Evolutionary conservation across 352 stramenopile species (phyloP).

Genomic region (Globisporangium cystogenes): DNA sequence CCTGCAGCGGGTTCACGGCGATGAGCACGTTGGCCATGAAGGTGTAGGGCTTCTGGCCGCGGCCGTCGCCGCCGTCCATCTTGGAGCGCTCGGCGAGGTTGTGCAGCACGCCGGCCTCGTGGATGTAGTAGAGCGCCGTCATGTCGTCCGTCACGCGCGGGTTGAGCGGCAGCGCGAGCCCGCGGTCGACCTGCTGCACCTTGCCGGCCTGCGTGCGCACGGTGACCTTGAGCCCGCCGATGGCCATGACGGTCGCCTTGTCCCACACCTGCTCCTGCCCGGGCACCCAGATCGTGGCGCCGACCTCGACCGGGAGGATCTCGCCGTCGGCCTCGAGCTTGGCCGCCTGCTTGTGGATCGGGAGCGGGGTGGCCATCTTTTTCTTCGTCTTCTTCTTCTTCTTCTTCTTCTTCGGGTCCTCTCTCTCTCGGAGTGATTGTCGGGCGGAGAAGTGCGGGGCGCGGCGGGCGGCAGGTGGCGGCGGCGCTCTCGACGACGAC

Average conservation of each 20-base stretch:
- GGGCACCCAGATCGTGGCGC: slow-evolving; percentile 71
- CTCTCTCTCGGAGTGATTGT: neutral
- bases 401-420: neutral
- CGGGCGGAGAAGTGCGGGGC: no score
- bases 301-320: slow-evolving; percentile 68
- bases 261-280: slow-evolving; percentile 74
- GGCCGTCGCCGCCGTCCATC: slow-evolving; percentile 69
- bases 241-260: slow-evolving; percentile 75
- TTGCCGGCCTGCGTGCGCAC: slow-evolving; percentile 79
- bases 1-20: slow-evolving; percentile 87
- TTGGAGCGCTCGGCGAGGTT: slow-evolving; percentile 92
- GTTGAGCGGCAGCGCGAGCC: slow-evolving; percentile 66
- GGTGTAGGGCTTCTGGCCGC: slow-evolving; percentile 83
- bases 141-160: slow-evolving; percentile 89
- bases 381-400: neutral
- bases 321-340: slow-evolving; percentile 64
- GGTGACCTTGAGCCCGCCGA: slow-evolving; percentile 81
- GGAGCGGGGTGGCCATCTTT: slow-evolving; percentile 62
- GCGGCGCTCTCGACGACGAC: no score
- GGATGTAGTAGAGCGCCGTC: slow-evolving; percentile 93
- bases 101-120: slow-evolving; percentile 93
- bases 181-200: slow-evolving; percentile 81
- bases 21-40: slow-evolving; percentile 94
- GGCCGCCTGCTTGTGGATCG: slow-evolving; percentile 61
- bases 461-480: no score